phyloP scores from a whole-genome alignment of 192 early-diverging fungal species.

The Coemansia sp. region DNA sequence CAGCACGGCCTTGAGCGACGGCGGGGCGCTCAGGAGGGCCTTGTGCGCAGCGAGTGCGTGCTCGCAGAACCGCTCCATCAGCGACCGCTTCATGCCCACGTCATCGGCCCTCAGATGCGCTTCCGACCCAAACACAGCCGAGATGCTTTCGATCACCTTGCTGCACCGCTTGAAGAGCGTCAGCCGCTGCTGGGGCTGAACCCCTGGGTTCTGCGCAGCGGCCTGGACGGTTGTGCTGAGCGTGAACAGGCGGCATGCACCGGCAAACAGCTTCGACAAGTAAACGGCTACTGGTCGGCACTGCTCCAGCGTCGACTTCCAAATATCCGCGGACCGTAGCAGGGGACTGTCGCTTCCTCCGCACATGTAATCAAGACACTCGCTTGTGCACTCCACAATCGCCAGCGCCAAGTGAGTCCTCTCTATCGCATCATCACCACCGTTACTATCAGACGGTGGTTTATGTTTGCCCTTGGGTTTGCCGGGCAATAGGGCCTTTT shows the following conservation, averaged over 20 bases:
- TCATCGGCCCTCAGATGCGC: conserved; percentile 16
- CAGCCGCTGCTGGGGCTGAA: background rate
- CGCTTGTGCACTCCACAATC: conserved; percentile 6
- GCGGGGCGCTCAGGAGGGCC: conserved; percentile 23
- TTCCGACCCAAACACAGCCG: conserved; percentile 22
- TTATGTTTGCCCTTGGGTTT: background rate
- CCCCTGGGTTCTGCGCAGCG: conserved; percentile 1
- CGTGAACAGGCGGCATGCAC: conserved; percentile 16
- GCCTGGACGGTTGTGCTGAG: conserved; percentile 5
- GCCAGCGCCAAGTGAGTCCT: conserved; percentile 5
- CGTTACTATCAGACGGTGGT: background rate
- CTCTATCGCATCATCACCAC: background rate
- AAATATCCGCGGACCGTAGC: conserved; percentile 28
- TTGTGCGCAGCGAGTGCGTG: conserved; percentile 19
- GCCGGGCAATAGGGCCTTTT: background rate
- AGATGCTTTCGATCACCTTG: conserved; percentile 21
- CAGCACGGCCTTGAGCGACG: conserved; percentile 36
- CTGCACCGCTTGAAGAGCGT: conserved; percentile 7
- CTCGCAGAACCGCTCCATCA: conserved; percentile 23
- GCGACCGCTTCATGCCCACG: conserved; percentile 25
- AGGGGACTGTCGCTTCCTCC: conserved; percentile 14
- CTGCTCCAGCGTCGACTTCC: conserved; percentile 33
- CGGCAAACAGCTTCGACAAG: conserved; percentile 26
- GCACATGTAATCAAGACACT: conserved; percentile 18
- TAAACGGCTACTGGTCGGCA: conserved; percentile 25